phyloP scores from a whole-genome alignment of 73 alveolate species.

The Paramecium sonneborni region DNA sequence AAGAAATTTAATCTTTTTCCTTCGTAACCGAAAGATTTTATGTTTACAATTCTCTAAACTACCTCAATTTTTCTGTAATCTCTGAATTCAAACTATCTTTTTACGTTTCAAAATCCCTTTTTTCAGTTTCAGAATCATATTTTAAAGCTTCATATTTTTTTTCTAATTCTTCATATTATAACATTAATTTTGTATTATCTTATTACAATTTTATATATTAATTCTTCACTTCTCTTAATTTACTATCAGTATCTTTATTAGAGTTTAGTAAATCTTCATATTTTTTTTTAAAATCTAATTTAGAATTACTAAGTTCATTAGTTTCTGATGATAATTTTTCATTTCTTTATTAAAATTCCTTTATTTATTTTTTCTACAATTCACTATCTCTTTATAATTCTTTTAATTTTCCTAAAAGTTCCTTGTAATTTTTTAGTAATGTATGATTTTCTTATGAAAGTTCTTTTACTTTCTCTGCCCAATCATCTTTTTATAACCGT shows the following conservation, averaged over 20 bases:
- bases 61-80: background rate
- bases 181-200: background rate
- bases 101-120: background rate
- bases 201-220: background rate
- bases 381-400: background rate
- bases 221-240: background rate
- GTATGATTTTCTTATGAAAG: background rate
- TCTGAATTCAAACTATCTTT: background rate
- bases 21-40: background rate
- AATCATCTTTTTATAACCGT: slow-evolving; percentile 10
- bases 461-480: slow-evolving; percentile 5
- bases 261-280: background rate
- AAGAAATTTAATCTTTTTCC: background rate
- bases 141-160: background rate
- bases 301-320: background rate
- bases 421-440: background rate
- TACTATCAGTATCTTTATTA: background rate
- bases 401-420: background rate
- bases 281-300: background rate
- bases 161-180: background rate
- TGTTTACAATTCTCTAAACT: background rate
- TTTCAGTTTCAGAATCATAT: background rate
- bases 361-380: background rate
- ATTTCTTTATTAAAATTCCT: background rate
- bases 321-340: background rate